A percentile compares a stretch with the other conserved stretches of the same genome.
phyloP scores from a whole-genome alignment of 2,329 filamentous ascomycete species.

The Paracamarosporium sp. region DNA sequence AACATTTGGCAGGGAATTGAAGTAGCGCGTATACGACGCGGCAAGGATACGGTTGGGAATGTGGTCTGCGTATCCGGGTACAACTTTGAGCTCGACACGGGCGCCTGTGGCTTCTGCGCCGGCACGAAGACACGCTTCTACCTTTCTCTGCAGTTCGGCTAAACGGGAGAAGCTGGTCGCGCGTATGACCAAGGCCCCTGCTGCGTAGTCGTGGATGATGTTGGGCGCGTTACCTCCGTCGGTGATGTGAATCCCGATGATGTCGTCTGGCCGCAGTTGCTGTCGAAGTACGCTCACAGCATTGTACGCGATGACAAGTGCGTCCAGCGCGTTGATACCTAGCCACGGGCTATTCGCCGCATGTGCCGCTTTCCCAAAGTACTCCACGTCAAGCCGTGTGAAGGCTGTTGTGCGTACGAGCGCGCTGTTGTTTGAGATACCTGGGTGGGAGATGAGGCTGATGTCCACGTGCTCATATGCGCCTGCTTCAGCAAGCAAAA shows the following conservation, averaged over 20 bases:
- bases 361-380: conserved; percentile 40
- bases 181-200: conserved; percentile 47
- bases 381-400: conserved; percentile 22
- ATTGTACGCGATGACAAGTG: conserved; percentile 43
- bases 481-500: conserved; percentile 54
- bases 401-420: conserved; percentile 27
- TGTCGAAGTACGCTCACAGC: conserved; percentile 46
- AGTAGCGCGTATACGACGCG: conserved; percentile 37
- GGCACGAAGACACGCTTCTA: conserved; percentile 54
- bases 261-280: conserved; percentile 49
- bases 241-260: conserved; percentile 44
- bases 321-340: conserved; percentile 51
- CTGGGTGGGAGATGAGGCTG: conserved; percentile 35
- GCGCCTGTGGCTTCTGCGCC: conserved; percentile 60
- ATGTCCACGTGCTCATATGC: conserved; percentile 44
- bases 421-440: conserved; percentile 27
- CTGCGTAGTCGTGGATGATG: conserved; percentile 50
- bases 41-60: conserved; percentile 61
- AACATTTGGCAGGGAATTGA: conserved; percentile 23
- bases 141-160: conserved; percentile 36
- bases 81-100: conserved; percentile 51
- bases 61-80: conserved; percentile 60
- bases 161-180: conserved; percentile 36
- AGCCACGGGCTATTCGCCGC: conserved; percentile 49
- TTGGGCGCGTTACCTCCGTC: conserved; percentile 40